Base-by-base conservation (phyloP, 805 yeast genomes). In the Metschnikowia gelsemii region DNA sequence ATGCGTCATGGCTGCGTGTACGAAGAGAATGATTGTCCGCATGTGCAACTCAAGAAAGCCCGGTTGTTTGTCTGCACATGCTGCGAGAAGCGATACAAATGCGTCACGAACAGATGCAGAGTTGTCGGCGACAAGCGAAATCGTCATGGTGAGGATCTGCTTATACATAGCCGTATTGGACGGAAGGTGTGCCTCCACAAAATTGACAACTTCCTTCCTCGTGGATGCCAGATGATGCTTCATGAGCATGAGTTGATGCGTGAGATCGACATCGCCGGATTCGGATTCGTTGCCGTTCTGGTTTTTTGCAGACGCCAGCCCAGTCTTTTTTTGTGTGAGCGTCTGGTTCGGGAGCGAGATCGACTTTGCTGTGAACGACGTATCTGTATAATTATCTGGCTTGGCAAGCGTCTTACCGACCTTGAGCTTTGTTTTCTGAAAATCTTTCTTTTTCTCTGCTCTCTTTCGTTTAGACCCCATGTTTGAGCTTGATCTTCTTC, bases 1-100 rank as follows among this genome's bases (percentile, higher is more conserved):
- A 59, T 93, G 97, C 13, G 97, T 85, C 96, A 93, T 91, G 3
- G 96, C 95, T 38, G 91, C 83, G 52, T 84, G 85, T 13, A 91
- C 72, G 59, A 84, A 90, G 22, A 91, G 70, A n/a, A 85, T 73
- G 40, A 84, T 57, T 16, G 70, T 63, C 46, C 79, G 65, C 55
- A 80, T 67, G 66, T 84, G 87, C 19, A 84, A 60, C 42, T 76
- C 78, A 45, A 84, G 62, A 20, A 84, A 66, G 3, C 78, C 77
- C 0, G 76, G 72, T 50, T 79, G 82, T 19, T 62, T 62, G 11
- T 59, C 55, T 2, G 79, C 76, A 24, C 80, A 68, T 6, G 72
- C 70, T 3, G 64, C 61, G 4, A 83, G 62, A 9, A 84, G 59
- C 0, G 68, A 64, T 5, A 74, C 63, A 28, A 80, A 67, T 0